A percentile compares a stretch with the other conserved stretches of the same genome.
These are phyloP conservation scores for Fusarium camptoceras DNA, from an alignment of 2,329 filamentous ascomycete species.

Conservation along the genomic window DNA sequence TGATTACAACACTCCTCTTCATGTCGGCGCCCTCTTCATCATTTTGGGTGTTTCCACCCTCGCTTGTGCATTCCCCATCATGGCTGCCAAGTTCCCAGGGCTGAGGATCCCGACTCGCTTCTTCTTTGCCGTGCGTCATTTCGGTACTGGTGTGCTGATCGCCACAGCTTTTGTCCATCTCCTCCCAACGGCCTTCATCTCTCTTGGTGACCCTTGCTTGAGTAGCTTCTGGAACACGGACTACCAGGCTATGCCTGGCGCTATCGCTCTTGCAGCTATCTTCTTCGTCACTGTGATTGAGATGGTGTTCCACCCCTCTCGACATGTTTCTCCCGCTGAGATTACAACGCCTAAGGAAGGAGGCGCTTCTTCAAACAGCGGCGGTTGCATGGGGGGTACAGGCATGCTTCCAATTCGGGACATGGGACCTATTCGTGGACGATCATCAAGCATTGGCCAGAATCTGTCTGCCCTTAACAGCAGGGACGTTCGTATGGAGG, in stretches of 20 bases:
- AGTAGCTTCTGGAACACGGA: constrained; percentile 79
- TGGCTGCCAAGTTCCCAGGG: constrained; percentile 63
- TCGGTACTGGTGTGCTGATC: constrained; percentile 80
- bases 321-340: constrained; percentile 46
- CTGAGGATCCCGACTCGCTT: constrained; percentile 66
- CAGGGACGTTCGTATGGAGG: constrained; percentile 29
- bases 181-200: constrained; percentile 73
- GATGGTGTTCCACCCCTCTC: constrained; percentile 68
- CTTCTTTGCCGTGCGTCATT: constrained; percentile 72
- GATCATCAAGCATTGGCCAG: constrained; percentile 51
- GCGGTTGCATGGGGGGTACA: constrained; percentile 44
- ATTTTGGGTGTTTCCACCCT: constrained; percentile 61
- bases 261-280: constrained; percentile 82
- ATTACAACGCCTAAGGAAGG: not conserved
- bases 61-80: constrained; percentile 65
- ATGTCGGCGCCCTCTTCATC: constrained; percentile 68
- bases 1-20: constrained; percentile 67
- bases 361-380: constrained; percentile 11
- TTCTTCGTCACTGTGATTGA: constrained; percentile 85
- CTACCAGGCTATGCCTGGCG: constrained; percentile 82
- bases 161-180: constrained; percentile 85
- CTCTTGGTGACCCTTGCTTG: constrained; percentile 74
- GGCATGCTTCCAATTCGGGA: constrained; percentile 49
- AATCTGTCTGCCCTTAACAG: constrained; percentile 49
- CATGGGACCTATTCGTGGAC: constrained; percentile 51